These are phyloP conservation scores for Calonectria crousiana DNA, from an alignment of 2,329 filamentous ascomycete species.

Conservation along the genomic window DNA sequence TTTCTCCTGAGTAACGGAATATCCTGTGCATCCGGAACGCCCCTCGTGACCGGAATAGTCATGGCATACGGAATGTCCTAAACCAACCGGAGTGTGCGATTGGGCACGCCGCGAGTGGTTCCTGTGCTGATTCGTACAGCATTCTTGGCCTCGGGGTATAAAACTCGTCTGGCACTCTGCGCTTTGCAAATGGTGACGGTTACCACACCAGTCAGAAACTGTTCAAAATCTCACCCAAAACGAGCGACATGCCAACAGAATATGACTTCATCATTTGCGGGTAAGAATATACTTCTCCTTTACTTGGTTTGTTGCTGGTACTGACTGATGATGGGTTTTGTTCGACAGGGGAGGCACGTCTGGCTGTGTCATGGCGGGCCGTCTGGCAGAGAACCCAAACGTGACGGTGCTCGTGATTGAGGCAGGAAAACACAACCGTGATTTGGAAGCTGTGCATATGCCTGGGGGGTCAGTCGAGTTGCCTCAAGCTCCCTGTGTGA, in stretches of 20 bases:
- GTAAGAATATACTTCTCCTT: neutral
- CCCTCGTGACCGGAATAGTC: neutral
- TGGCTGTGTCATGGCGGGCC: conserved; percentile 52
- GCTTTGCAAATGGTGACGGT: neutral
- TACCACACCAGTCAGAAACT: too few relatives aligned
- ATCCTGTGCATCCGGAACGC: neutral
- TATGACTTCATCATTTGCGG: conserved; percentile 2
- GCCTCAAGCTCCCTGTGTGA: neutral
- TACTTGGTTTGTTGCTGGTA: neutral
- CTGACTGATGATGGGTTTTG: neutral
- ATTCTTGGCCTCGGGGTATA: neutral
- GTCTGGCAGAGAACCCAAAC: conserved; percentile 49
- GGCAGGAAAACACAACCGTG: conserved; percentile 53
- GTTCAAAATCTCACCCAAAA: neutral
- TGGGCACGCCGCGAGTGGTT: neutral
- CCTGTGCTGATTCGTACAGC: neutral
- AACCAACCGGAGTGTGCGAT: neutral
- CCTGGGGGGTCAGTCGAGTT: conserved; percentile 56
- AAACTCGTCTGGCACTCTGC: neutral
- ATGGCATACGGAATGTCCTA: neutral
- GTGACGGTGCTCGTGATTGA: conserved; percentile 50
- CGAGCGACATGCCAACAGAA: neutral
- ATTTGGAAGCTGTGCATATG: conserved; percentile 64
- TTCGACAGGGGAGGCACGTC: conserved; percentile 50
- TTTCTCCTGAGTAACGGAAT: neutral